Percentiles rank a stretch among this genome's conserved stretches.
Conservation (phyloP, 148 eudicot species). For the Arctostaphylos glauca region DNA sequence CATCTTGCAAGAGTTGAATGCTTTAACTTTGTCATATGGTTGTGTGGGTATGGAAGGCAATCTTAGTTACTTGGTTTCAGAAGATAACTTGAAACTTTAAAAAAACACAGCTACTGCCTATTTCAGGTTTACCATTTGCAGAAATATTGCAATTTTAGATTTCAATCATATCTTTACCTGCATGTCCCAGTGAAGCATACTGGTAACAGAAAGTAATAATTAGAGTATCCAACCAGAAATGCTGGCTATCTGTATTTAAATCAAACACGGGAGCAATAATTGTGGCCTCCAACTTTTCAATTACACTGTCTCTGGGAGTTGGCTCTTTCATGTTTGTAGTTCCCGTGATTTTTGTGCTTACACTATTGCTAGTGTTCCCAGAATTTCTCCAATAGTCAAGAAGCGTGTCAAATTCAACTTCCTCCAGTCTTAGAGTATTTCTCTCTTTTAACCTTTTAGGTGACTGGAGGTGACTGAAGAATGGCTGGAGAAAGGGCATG, state of each 20-base stretch:
- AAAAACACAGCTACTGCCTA: background rate
- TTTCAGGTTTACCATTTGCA: background rate
- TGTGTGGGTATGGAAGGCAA: background rate
- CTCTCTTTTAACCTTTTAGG: background rate
- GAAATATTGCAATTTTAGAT: background rate
- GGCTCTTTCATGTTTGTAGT: background rate
- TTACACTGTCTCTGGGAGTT: slow-evolving; percentile 1
- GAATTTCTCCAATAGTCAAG: background rate
- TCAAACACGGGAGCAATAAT: slow-evolving; percentile 1
- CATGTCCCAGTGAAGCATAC: background rate
- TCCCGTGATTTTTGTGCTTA: slow-evolving; percentile 3
- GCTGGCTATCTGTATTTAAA: background rate
- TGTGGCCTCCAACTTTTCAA: slow-evolving; percentile 16
- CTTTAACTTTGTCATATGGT: too few species aligned
- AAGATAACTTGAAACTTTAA: background rate
- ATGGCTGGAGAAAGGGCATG: background rate
- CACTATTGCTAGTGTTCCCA: background rate
- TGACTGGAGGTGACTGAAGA: slow-evolving; percentile 2
- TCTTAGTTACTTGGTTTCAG: background rate
- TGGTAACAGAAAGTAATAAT: background rate
- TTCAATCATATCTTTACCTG: background rate
- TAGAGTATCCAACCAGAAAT: background rate
- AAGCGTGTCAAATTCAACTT: background rate
- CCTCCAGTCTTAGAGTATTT: background rate
- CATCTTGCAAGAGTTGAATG: too few species aligned